Evolutionary conservation across 768 basidiomycete species (phyloP), one percentile per base, ranked within the genome.

Genomic region (Hortiboletus flavorubellus): DNA sequence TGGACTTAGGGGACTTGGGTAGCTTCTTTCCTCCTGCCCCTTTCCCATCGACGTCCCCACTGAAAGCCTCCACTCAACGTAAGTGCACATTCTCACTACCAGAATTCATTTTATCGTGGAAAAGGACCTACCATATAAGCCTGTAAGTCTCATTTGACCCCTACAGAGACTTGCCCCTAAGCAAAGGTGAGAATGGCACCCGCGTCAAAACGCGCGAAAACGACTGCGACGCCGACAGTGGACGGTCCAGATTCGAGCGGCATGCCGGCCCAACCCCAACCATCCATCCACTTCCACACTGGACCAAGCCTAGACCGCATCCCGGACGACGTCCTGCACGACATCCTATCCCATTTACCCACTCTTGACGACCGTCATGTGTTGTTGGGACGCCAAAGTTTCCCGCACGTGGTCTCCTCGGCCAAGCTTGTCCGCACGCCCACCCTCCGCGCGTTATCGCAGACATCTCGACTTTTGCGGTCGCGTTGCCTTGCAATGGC

Each of bases 261-360:
- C 18, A 16, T 5, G 15, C 10, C 39, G 6, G 34, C 11, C 10
- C 11, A 21, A 6, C 16, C 35, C 5, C 44, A 34, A 18, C 11
- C 6, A 4, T 21, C 46, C 23, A n/a, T 55, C 16, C 42, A 46
- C 29, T 54, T 54, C 26, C 39, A 42, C 8, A 21, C 44, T 2
- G 51, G 49, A 30, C 46, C 56, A 2, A 53, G 37, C 40, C 33
- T 56, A 38, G 54, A 55, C 18, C 40, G 21, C 30, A 35, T 62
- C 16, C 61, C 60, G 2, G 49, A 63, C 8, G 54, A 59, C 8
- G 43, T 63, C 23, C 23, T 62, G 3, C 37, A n/a, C 12, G 61
- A 62, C 40, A 49, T 62, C n/a, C n/a, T 63, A 0, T 53, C 56
- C 2, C n/a, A 38, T 51, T n/a, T 63, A 8, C 60, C 62, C 8